Evolutionary conservation across 2,329 filamentous ascomycete genomes (phyloP).

Genomic region (Fusarium chuoi): DNA sequence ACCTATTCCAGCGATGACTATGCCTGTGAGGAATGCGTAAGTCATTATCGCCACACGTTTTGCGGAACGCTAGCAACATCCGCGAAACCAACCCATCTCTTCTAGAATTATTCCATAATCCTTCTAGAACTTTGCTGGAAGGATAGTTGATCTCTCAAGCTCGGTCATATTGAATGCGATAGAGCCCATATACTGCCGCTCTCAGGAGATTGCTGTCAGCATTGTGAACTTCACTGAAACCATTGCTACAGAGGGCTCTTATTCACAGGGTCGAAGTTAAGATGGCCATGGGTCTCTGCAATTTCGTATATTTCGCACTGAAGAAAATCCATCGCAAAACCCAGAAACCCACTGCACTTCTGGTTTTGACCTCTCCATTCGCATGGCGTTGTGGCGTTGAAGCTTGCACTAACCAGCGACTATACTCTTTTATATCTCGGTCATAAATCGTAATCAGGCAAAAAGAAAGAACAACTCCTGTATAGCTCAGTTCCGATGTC

Average conservation of each 20-base stretch:
- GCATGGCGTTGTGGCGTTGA: slow-evolving; percentile 26
- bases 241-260: neutral
- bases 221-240: neutral
- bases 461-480: slow-evolving; percentile 4
- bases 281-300: neutral
- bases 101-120: neutral
- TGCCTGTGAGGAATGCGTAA: neutral
- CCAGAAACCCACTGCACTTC: slow-evolving; percentile 45
- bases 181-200: neutral
- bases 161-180: neutral
- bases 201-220: neutral
- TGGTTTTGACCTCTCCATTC: neutral
- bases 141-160: neutral
- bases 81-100: neutral
- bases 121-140: neutral
- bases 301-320: neutral
- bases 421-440: neutral
- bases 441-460: slow-evolving; percentile 21
- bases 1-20: neutral
- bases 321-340: slow-evolving; percentile 7
- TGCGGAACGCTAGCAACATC: neutral
- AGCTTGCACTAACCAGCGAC: slow-evolving; percentile 27
- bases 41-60: neutral
- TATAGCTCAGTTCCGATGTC: neutral
- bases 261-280: neutral